Evolutionary conservation across 306 rosid genomes (phyloP), one percentile per base, ranked within the genome.

Genomic region (Neltuma alba): DNA sequence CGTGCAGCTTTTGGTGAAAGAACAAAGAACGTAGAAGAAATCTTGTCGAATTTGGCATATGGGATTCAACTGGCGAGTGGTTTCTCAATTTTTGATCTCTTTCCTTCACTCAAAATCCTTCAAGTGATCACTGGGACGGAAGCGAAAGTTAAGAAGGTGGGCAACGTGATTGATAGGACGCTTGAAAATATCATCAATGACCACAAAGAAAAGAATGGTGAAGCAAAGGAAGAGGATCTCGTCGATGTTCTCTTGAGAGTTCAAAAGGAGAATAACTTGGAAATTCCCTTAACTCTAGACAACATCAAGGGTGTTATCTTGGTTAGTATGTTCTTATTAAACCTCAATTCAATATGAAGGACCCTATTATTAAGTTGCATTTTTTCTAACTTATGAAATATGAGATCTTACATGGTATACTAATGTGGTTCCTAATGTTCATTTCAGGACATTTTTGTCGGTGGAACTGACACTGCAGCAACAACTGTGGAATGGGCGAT

Each of bases 171-270:
- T 36, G 84, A 75, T 9, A 27, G 16, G 50, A n/a, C 70, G 15
- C 18, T 82, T 9, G 73, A 70, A 10, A 54, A 28, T 4, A 82
- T 82, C 37, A 37, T 76, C 30, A 52, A 61, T 8, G 81, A 82
- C 38, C 85, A 61, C 40, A 20, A 8, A 50, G 61, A 54, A 54
- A 54, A n/a, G 8, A n/a, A n/a, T 50, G 11, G 25, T 50, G 58
- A 50, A 13, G 28, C 7, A 14, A 52, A 25, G 21, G 20, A 13
- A 25, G 76, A 79, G 18, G 82, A 57, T 70, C 47, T 70, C 1
- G 25, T 79, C 1, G 70, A 70, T 57, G 77, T 36, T 25, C 76
- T 79, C 30, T 48, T 79, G 13, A 41, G 47, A 21, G 0, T 42
- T 70, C 76, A 27, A 16, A n/a, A 40, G 55, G 40, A 33, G 0